Evolutionary conservation across 768 basidiomycete species (phyloP).

Genomic region (Serendipita indica): DNA sequence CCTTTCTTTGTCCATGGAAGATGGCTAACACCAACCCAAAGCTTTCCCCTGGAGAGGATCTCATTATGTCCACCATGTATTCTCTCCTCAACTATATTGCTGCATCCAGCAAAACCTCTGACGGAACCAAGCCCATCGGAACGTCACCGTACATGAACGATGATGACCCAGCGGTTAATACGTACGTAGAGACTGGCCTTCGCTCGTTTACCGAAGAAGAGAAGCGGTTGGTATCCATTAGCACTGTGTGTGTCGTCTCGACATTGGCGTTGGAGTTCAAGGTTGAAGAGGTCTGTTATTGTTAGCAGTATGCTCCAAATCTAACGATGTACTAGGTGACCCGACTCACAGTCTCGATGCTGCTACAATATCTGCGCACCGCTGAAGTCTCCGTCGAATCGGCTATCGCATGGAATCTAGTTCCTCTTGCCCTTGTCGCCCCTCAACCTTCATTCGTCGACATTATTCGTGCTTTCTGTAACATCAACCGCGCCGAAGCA

Average conservation of each 20-base stretch:
- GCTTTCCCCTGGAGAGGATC: slow-evolving; percentile 76
- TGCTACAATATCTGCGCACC: slow-evolving; percentile 70
- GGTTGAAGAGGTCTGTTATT: slow-evolving; percentile 51
- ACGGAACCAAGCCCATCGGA: slow-evolving; percentile 29
- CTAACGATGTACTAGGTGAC: slow-evolving; percentile 40
- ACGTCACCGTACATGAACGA: slow-evolving; percentile 16
- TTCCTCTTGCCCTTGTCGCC: slow-evolving; percentile 71
- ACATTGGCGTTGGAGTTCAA: slow-evolving; percentile 75
- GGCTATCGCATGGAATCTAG: slow-evolving; percentile 80
- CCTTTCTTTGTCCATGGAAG: neutral
- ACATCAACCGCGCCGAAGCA: slow-evolving; percentile 73
- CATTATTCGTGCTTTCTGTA: slow-evolving; percentile 69
- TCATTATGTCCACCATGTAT: slow-evolving; percentile 91
- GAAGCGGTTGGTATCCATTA: slow-evolving; percentile 69
- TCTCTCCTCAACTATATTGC: slow-evolving; percentile 88
- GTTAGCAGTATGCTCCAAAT: neutral
- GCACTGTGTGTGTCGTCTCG: slow-evolving; percentile 83
- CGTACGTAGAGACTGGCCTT: slow-evolving; percentile 43
- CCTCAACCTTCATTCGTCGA: slow-evolving; percentile 67
- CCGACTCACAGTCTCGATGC: slow-evolving; percentile 79
- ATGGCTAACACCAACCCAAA: slow-evolving; percentile 20
- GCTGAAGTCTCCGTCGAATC: slow-evolving; percentile 83
- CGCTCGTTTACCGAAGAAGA: slow-evolving; percentile 68
- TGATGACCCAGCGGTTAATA: slow-evolving; percentile 38
- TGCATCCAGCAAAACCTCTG: slow-evolving; percentile 63